Evolutionary conservation across 805 yeast species (phyloP).

Genomic region (Metschnikowia bowlesiae): DNA sequence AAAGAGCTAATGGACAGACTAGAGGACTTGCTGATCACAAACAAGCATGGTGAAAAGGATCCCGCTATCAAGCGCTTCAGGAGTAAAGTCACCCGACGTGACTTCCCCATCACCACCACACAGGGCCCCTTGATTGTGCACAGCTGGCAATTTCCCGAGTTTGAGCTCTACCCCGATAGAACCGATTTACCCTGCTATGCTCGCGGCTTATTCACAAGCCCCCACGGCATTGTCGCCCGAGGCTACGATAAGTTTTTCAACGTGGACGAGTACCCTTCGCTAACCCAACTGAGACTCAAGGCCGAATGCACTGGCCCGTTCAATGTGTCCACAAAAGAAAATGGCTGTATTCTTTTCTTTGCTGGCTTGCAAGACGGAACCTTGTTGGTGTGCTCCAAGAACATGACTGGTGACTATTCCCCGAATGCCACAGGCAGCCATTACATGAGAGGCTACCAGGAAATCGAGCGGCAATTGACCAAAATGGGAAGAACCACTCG

Average conservation of each 20-base stretch:
- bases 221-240: constrained; percentile 57
- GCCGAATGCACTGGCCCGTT: constrained; percentile 66
- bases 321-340: constrained; percentile 76
- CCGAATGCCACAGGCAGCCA: constrained; percentile 49
- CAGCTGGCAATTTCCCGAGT: constrained; percentile 83
- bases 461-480: constrained; percentile 51
- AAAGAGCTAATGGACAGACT: constrained; percentile 18
- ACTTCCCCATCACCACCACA: constrained; percentile 15
- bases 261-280: constrained; percentile 49
- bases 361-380: constrained; percentile 74
- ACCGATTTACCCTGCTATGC: constrained; percentile 66
- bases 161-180: constrained; percentile 67
- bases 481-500: constrained; percentile 32
- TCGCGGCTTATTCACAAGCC: constrained; percentile 71
- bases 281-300: constrained; percentile 3
- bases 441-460: constrained; percentile 64
- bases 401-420: constrained; percentile 63
- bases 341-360: constrained; percentile 87
- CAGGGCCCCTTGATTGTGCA: constrained; percentile 12
- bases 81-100: constrained; percentile 9
- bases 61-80: background rate
- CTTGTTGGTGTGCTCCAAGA: constrained; percentile 84
- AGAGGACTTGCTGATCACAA: constrained; percentile 10
- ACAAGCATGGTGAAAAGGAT: constrained; percentile 1
- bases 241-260: constrained; percentile 96